These are phyloP conservation scores for Calonectria pauciramosa DNA, from an alignment of 2,329 filamentous ascomycete genomes.

Conservation along the genomic window DNA sequence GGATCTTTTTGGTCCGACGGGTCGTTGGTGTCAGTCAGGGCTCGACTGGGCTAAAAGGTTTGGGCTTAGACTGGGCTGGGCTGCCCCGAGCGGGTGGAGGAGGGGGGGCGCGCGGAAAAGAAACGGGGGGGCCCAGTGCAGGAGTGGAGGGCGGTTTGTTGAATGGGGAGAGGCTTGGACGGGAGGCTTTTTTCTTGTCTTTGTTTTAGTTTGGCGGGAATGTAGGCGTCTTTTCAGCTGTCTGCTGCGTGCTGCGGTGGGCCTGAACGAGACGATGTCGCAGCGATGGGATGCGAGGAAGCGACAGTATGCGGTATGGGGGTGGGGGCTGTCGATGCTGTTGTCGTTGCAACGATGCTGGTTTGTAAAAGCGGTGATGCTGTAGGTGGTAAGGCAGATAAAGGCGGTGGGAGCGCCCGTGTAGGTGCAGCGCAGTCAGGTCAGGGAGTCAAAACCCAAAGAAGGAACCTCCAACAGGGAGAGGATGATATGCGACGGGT, in stretches of 20 bases:
- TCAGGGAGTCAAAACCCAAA: conserved; percentile 57
- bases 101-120: conserved; percentile 27
- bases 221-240: conserved; percentile 33
- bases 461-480: conserved; percentile 57
- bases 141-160: conserved; percentile 25
- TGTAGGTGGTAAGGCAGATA: background rate
- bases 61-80: conserved; percentile 28
- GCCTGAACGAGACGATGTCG: conserved; percentile 14
- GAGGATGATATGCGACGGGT: conserved; percentile 53
- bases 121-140: conserved; percentile 22
- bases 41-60: conserved; percentile 28
- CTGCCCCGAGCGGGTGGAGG: conserved; percentile 20
- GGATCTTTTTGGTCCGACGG: conserved; percentile 16
- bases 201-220: conserved; percentile 25
- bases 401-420: conserved; percentile 21
- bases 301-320: conserved; percentile 11
- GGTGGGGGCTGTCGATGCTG: background rate
- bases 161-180: conserved; percentile 25
- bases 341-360: conserved; percentile 21
- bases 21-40: conserved; percentile 31
- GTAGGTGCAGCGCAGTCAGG: conserved; percentile 49
- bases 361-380: conserved; percentile 17
- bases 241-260: conserved; percentile 22
- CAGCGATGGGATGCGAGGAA: conserved; percentile 15
- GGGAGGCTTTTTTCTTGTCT: conserved; percentile 8